Conservation (phyloP, 805 yeast genomes). For the Tetrapisispora taiwanensis region DNA sequence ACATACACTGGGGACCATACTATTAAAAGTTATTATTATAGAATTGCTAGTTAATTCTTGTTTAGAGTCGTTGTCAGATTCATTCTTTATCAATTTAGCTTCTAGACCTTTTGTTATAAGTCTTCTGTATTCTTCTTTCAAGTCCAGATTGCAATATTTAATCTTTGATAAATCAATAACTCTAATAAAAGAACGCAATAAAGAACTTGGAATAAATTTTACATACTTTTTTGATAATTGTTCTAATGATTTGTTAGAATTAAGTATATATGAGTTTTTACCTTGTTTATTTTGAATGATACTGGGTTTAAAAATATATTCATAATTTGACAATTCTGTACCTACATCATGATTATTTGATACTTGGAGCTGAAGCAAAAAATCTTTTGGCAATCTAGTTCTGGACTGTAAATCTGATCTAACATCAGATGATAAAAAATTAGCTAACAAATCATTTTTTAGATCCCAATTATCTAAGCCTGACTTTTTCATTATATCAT, state of each 20-base stretch:
- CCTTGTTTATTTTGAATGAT: conserved; percentile 7
- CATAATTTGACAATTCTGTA: too few relatives aligned
- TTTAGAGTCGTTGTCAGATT: not conserved
- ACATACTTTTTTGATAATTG: conserved; percentile 1
- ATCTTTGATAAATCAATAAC: conserved; percentile 6
- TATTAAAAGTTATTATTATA: not conserved
- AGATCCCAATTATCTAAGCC: conserved; percentile 11
- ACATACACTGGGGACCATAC: not conserved
- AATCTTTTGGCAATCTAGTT: conserved; percentile 31
- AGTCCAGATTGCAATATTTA: not conserved
- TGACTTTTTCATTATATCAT: not conserved
- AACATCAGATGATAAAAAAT: conserved; percentile 34
- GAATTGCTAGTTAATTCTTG: too few relatives aligned
- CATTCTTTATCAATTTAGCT: too few relatives aligned
- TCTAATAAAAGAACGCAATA: conserved; percentile 5
- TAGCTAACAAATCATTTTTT: conserved; percentile 31
- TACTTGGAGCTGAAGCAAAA: conserved; percentile 8
- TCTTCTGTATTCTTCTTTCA: not conserved
- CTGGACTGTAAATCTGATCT: conserved; percentile 33
- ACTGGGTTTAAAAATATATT: not conserved
- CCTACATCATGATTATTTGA: too few relatives aligned
- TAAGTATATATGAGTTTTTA: conserved; percentile 21
- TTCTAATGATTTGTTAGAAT: conserved; percentile 6
- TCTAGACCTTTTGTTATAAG: not conserved
- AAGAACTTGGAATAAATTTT: conserved; percentile 11